Evolutionary conservation across 306 rosid species (phyloP), one percentile per base, ranked within the genome.

Genomic region (Alnus glutinosa): DNA sequence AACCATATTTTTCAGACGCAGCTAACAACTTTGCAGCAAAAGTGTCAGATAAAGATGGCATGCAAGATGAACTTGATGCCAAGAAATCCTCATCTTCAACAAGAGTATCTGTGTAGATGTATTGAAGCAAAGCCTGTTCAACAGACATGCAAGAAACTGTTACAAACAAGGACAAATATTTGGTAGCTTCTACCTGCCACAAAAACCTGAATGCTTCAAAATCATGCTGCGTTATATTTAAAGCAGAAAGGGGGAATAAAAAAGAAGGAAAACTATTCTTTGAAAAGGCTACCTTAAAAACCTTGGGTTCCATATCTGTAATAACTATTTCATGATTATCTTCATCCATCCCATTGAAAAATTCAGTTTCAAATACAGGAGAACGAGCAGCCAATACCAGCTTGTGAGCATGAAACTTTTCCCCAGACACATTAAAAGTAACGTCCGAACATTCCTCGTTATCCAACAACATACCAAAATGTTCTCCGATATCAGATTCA

Each of bases 311-410:
- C 90, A 89, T 82, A 82, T 93, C 94, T 30, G 85, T 79, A 74
- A 95, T 74, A 70, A 87, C 80, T 81, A 93, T 71, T 59, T 91
- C 98, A 9, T 55, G 78, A 80, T 77, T 83, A 71, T 88, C 91
- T 46, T 85, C 94, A 52, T 90, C 94, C 88, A 83, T 85, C 58
- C 79, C 82, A 67, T 82, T 79, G 69, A 93, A 85, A 79, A 91
- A 88, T 75, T 91, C 90, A 9, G 84, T 83, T 74, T 89, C 97
- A 66, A 95, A 93, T 23, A 87, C 86, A 19, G 90, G 84, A 73
- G 99, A 95, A 47, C 99, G 90, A 71, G 99, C 97, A 74, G 98
- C 96, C 86, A 95, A 71, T 30, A 95, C 97, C 80, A 95, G 91
- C 80, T 88, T 95, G 79, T 95, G 99, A 30, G 97, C 98, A 80